phyloP scores from a whole-genome alignment of 2,329 filamentous ascomycete genomes.

The Phyllosticta ampelicida region DNA sequence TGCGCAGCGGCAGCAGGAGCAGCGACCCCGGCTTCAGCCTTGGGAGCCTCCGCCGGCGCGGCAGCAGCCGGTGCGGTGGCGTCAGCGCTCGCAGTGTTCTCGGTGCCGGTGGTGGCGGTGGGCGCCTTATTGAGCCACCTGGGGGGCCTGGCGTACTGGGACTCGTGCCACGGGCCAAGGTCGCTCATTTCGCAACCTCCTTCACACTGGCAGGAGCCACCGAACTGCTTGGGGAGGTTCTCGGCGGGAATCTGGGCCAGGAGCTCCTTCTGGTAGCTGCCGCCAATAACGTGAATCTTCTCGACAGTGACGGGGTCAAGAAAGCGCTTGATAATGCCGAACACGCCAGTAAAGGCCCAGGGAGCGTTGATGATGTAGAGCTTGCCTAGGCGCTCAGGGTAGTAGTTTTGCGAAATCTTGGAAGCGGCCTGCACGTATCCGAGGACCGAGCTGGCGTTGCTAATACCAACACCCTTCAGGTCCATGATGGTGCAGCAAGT shows the following conservation, averaged over 20 bases:
- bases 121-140: conserved; percentile 30
- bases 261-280: conserved; percentile 72
- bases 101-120: not conserved
- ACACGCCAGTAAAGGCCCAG: conserved; percentile 86
- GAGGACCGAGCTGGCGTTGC: conserved; percentile 74
- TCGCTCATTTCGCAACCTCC: conserved; percentile 83
- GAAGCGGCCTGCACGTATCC: conserved; percentile 77
- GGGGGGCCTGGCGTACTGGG: conserved; percentile 52
- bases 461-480: conserved; percentile 82
- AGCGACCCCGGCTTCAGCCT: not conserved
- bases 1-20: not conserved
- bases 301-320: conserved; percentile 91
- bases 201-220: conserved; percentile 69
- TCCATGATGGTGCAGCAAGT: conserved; percentile 99
- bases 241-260: conserved; percentile 75
- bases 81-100: not conserved
- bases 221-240: conserved; percentile 80
- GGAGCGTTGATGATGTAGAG: conserved; percentile 97
- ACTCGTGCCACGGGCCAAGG: conserved; percentile 77
- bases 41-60: not conserved
- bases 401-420: conserved; percentile 94
- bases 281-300: conserved; percentile 88
- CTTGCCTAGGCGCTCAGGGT: conserved; percentile 91
- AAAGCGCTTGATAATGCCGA: conserved; percentile 81
- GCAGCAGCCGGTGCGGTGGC: not conserved